Evolutionary conservation across 768 basidiomycete genomes (phyloP).

Genomic region (Cystobasidium tubakii): DNA sequence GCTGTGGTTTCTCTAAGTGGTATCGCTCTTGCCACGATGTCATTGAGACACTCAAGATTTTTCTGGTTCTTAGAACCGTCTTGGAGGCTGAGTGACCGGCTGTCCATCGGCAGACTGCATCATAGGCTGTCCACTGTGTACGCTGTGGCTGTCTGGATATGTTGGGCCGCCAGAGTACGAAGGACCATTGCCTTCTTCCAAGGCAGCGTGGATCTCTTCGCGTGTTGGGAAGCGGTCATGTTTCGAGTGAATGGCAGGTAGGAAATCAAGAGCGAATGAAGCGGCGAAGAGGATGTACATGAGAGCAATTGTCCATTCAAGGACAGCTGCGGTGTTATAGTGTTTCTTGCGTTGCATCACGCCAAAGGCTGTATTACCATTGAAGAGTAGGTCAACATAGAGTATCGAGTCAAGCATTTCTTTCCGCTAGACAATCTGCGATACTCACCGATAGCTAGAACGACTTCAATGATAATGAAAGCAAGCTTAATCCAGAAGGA

Average conservation of each 20-base stretch:
- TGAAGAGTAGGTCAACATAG: background rate
- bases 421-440: no score
- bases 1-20: no score
- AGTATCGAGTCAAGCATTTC: no score
- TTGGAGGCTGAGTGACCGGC: background rate
- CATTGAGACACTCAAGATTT: no score
- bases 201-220: conserved; percentile 17
- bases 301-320: conserved; percentile 71
- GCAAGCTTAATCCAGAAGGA: conserved; percentile 32
- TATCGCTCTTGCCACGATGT: no score
- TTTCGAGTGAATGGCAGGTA: conserved; percentile 28
- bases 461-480: conserved; percentile 58
- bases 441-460: conserved; percentile 56
- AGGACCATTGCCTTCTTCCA: conserved; percentile 10
- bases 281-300: conserved; percentile 68
- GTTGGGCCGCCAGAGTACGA: conserved; percentile 13
- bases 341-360: conserved; percentile 41
- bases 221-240: conserved; percentile 33
- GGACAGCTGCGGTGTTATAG: conserved; percentile 52
- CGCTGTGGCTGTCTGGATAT: background rate
- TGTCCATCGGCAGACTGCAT: background rate
- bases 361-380: conserved; percentile 52
- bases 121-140: background rate
- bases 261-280: conserved; percentile 62
- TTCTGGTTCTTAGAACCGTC: background rate